A percentile compares a stretch with the other conserved stretches of the same genome.
phyloP scores from a whole-genome alignment of 192 early-diverging fungal species.

The Jimgerdemannia lactiflua region DNA sequence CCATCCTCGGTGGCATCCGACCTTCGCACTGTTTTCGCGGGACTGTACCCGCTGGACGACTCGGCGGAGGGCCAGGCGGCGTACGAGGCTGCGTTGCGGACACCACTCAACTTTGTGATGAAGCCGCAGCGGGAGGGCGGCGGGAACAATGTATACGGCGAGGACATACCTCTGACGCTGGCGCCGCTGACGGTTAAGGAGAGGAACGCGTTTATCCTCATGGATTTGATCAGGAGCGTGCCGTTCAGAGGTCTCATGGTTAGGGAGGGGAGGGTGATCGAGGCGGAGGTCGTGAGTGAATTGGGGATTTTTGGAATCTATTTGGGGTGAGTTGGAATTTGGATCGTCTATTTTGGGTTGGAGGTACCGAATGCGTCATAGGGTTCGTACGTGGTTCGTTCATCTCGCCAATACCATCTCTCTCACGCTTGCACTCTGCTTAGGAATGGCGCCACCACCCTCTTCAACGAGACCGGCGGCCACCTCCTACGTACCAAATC shows the following conservation, averaged over 20 bases:
- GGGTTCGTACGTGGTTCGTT: too few species aligned
- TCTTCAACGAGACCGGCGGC: constrained; percentile 78
- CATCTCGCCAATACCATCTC: too few species aligned
- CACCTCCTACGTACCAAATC: constrained; percentile 94
- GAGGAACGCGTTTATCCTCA: constrained; percentile 86
- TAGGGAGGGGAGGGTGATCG: constrained; percentile 67
- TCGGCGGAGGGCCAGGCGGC: constrained; percentile 64
- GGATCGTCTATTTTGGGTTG: background rate
- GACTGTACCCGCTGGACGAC: constrained; percentile 84
- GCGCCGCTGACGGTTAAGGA: constrained; percentile 54
- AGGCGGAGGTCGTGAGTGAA: constrained; percentile 84
- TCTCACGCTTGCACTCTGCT: constrained; percentile 10
- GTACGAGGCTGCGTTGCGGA: constrained; percentile 54
- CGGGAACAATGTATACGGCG: constrained; percentile 92
- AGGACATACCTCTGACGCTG: constrained; percentile 69
- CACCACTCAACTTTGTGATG: constrained; percentile 76
- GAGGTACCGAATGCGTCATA: too few species aligned
- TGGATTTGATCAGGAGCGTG: constrained; percentile 91
- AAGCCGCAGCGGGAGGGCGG: constrained; percentile 98
- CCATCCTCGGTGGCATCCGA: constrained; percentile 40
- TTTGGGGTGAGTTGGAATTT: constrained; percentile 56
- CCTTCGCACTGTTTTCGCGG: constrained; percentile 80
- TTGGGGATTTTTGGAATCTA: constrained; percentile 93
- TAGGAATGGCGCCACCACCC: constrained; percentile 53
- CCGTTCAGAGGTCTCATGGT: constrained; percentile 71